phyloP scores from a whole-genome alignment of 1,284 basidiomycete species.

The Heterobasidion irregulare region DNA sequence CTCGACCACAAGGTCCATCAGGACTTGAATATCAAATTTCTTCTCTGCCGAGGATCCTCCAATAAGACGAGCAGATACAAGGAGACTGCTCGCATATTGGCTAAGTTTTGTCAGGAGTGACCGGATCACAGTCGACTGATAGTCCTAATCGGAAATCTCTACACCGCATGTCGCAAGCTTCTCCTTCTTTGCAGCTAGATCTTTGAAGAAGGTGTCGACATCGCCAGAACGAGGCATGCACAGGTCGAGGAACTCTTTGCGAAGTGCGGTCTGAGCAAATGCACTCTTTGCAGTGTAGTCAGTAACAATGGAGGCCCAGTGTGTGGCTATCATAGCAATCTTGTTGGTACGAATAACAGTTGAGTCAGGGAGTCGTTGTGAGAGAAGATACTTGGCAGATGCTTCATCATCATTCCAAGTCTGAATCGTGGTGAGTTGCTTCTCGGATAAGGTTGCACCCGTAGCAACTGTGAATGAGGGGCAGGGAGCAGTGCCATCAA shows the following conservation, averaged over 20 bases:
- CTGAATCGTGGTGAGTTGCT: not conserved
- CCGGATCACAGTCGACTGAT: no score
- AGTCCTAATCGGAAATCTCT: no score
- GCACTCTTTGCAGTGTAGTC: not conserved
- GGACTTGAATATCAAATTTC: no score
- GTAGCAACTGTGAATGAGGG: not conserved
- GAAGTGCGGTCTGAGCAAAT: not conserved
- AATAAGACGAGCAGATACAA: no score
- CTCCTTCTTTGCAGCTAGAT: no score
- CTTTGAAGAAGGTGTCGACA: not conserved
- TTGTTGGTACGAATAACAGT: not conserved
- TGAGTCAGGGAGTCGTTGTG: constrained; percentile 2
- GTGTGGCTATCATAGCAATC: not conserved
- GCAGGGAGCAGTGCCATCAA: not conserved
- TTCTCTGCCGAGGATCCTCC: no score
- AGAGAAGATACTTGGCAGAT: not conserved
- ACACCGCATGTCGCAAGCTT: no score
- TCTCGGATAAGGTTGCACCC: not conserved
- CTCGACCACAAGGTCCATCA: no score
- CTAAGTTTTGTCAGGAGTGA: no score
- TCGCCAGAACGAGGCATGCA: not conserved
- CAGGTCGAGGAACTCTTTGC: not conserved
- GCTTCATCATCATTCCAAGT: not conserved
- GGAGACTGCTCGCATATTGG: no score
- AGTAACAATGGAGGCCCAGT: not conserved